Conservation (phyloP, 352 stramenopile genomes). For the Pythium guiyangense region DNA sequence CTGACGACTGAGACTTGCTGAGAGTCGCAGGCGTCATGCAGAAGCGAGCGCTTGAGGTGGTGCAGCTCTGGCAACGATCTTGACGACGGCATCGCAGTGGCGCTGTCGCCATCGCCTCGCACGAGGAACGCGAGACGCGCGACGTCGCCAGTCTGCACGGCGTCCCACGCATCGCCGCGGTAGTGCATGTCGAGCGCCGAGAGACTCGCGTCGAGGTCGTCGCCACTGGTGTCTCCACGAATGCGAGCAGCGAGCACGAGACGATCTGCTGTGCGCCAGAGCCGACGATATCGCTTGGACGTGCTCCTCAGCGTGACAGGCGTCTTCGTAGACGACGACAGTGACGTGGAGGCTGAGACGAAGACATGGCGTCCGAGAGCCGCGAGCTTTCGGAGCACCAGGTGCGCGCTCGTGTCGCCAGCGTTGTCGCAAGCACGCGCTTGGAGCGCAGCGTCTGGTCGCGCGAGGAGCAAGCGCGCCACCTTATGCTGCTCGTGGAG, state of each 20-base stretch:
- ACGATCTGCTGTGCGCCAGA: slow-evolving; percentile 5
- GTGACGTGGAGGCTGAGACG: not conserved
- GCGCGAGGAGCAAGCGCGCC: slow-evolving; percentile 25
- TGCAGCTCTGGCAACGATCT: slow-evolving; percentile 10
- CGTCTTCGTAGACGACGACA: not conserved
- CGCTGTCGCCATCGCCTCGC: slow-evolving; percentile 13
- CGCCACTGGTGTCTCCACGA: not conserved
- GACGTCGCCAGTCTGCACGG: slow-evolving; percentile 30
- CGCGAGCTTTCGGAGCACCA: slow-evolving; percentile 40
- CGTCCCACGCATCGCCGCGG: slow-evolving; percentile 52
- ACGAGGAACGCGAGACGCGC: slow-evolving; percentile 32
- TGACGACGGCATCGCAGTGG: not conserved
- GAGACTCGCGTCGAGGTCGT: not conserved
- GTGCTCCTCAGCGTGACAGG: slow-evolving; percentile 9
- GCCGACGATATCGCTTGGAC: slow-evolving; percentile 23
- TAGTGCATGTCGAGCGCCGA: slow-evolving; percentile 26
- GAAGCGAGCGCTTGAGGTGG: slow-evolving; percentile 30
- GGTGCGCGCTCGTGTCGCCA: slow-evolving; percentile 33
- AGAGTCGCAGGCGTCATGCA: slow-evolving; percentile 53
- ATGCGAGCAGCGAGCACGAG: not conserved
- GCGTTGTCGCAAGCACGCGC: slow-evolving; percentile 34
- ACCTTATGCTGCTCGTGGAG: slow-evolving; percentile 31
- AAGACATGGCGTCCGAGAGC: slow-evolving; percentile 13
- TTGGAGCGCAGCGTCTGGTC: slow-evolving; percentile 35
- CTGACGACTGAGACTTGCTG: slow-evolving; percentile 18